Base-by-base conservation (phyloP, 2,329 filamentous ascomycete species). In the Clarireedia hainanense region DNA sequence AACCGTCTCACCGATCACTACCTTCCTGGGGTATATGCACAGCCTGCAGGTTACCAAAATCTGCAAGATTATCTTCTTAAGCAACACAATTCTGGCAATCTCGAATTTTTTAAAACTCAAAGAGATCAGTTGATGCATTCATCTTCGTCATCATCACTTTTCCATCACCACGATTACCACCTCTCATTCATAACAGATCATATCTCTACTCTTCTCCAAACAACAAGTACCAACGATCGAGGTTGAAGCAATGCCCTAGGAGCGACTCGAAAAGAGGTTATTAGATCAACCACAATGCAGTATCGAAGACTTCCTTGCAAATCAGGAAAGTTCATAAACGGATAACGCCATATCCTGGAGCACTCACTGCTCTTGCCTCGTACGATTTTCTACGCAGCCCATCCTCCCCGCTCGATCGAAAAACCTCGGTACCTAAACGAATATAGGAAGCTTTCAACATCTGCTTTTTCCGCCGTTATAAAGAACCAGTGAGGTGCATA, bases 271-370 rank as follows among this genome's bases (percentile, higher is more conserved):
- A 57, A 54, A 50, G 47, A 52, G 47, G 49, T 57, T 52, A 57
- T 37, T 27, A n/a, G n/a, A 55, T 40, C 26, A 51, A 64, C 62
- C 66, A 69, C 66, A 61, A 70, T 70, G 68, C 64, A 67, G 65
- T 58, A 65, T 65, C 60, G 63, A 53, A 58, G 61, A 61, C 50
- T 64, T 52, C 48, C 60, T 57, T 61, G 60, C 58, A 61, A 62
- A 63, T 61, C 61, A 58, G 62, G 63, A 65, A 68, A 68, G 62
- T 67, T 68, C 58, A 65, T 67, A 45, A 65, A 67, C 60, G 62
- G 67, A 65, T 68, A 68, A 62, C 61, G 9, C 50, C 15, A 56
- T 20, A 14, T 42, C 40, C 12, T 20, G 20, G 55, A 58, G 60
- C 59, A 47, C 57, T 47, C 36, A 50, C 20, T 60, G 58, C 60